A percentile compares a stretch with the other conserved stretches of the same genome.
These are phyloP conservation scores for Chlamydomonas sphaeroides DNA, from an alignment of 139 green algal genomes.

Conservation along the genomic window DNA sequence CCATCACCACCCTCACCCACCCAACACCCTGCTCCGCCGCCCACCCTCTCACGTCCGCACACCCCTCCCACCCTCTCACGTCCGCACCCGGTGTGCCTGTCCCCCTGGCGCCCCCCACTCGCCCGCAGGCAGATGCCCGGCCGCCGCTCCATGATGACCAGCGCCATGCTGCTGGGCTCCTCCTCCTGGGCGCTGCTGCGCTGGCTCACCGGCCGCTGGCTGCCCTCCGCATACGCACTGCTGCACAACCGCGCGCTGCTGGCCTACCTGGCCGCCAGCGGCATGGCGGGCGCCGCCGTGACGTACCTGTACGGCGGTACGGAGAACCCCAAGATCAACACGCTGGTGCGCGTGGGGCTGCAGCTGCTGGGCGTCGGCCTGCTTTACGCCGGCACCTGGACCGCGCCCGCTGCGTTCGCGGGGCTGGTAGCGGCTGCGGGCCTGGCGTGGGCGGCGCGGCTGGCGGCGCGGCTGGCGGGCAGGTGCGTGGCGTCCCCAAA, in stretches of 20 bases:
- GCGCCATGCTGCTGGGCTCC: constrained; percentile 23
- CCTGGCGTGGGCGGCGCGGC: not conserved
- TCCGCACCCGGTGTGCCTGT: too few relatives aligned
- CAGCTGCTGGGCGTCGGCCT: constrained; percentile 42
- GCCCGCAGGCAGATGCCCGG: constrained; percentile 40
- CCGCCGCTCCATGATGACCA: constrained; percentile 11
- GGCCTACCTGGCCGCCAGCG: constrained; percentile 29
- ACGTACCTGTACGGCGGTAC: constrained; percentile 58
- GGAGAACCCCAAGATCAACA: constrained; percentile 56
- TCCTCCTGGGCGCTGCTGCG: constrained; percentile 29
- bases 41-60: too few relatives aligned
- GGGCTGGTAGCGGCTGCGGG: not conserved
- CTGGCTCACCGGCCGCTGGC: constrained; percentile 46
- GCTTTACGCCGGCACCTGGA: constrained; percentile 54
- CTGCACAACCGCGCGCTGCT: constrained; percentile 39
- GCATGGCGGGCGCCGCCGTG: constrained; percentile 34
- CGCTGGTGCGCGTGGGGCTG: constrained; percentile 46
- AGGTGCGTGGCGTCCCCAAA: too few relatives aligned
- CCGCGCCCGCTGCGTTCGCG: constrained; percentile 6
- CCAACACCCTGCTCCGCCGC: too few relatives aligned
- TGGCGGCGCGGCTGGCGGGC: too few relatives aligned
- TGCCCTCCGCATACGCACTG: constrained; percentile 34
- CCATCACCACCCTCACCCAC: too few relatives aligned
- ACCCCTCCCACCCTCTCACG: too few relatives aligned
- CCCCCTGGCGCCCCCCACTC: too few relatives aligned